Conservation (phyloP, 1,139 yeast genomes). For the Ogataea hybrid region DNA sequence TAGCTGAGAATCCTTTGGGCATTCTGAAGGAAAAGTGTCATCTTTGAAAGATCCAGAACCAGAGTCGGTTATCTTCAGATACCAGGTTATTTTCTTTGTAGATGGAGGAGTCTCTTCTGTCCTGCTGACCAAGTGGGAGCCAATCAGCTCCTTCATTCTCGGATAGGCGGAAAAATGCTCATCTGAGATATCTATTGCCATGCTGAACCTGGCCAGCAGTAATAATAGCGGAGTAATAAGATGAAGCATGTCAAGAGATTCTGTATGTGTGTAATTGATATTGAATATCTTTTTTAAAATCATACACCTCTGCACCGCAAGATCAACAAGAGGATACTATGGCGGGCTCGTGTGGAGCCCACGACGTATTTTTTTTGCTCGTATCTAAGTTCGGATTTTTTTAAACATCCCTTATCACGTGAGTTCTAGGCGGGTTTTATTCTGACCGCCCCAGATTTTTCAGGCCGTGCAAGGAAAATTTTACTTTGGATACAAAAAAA, state of each 20-base stretch:
- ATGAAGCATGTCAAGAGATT: constrained; percentile 2
- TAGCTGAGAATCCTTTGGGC: too few relatives aligned
- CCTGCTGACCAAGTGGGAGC: constrained; percentile 39
- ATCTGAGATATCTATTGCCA: constrained; percentile 25
- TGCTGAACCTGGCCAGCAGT: neutral
- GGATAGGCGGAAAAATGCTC: constrained; percentile 23
- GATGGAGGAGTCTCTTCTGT: constrained; percentile 70
- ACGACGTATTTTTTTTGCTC: too few relatives aligned
- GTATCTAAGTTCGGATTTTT: too few relatives aligned
- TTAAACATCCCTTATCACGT: neutral
- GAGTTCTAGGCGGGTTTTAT: constrained; percentile 2
- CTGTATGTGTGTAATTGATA: constrained; percentile 4
- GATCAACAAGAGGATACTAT: too few relatives aligned
- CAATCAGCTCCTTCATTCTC: constrained; percentile 46
- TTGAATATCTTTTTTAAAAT: neutral
- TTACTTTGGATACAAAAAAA: constrained; percentile 9
- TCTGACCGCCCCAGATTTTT: constrained; percentile 8
- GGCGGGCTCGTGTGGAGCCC: too few relatives aligned
- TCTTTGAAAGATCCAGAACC: too few relatives aligned
- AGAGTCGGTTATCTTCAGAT: too few relatives aligned
- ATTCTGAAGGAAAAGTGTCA: too few relatives aligned
- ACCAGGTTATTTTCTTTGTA: too few relatives aligned
- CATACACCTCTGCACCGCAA: constrained; percentile 6
- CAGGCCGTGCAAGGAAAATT: constrained; percentile 16
- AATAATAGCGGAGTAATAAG: neutral